Percentiles rank a stretch among this genome's conserved stretches.
These are phyloP conservation scores for Cochlearia excelsa DNA, from an alignment of 345 rosid species.

Conservation along the genomic window DNA sequence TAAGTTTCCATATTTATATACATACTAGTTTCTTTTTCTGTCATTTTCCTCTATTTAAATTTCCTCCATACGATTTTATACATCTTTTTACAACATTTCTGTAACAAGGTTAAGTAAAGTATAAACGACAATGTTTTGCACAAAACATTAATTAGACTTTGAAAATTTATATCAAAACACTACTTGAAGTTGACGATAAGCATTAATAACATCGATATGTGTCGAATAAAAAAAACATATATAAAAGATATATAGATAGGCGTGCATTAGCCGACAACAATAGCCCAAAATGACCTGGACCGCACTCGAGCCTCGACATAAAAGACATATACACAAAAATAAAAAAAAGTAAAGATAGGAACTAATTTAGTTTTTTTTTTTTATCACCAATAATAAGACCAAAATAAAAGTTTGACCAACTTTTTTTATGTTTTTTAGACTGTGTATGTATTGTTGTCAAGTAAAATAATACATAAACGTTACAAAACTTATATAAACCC, in stretches of 20 bases:
- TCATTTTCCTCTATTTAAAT: too few relatives aligned
- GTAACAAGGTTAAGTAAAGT: too few relatives aligned
- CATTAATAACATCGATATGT: slow-evolving; percentile 31
- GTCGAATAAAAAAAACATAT: neutral
- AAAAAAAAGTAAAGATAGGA: slow-evolving; percentile 12
- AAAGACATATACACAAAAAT: neutral
- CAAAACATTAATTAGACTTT: too few relatives aligned
- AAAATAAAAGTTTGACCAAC: slow-evolving; percentile 35
- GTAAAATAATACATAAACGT: slow-evolving; percentile 23
- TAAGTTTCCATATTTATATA: too few relatives aligned
- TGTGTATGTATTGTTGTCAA: slow-evolving; percentile 22
- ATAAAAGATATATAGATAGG: neutral
- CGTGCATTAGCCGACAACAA: slow-evolving; percentile 28
- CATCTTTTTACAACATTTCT: too few relatives aligned
- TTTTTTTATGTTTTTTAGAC: slow-evolving; percentile 28
- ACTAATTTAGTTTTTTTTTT: slow-evolving; percentile 18
- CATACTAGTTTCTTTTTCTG: too few relatives aligned
- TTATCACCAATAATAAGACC: slow-evolving; percentile 18
- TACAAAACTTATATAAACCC: slow-evolving; percentile 19
- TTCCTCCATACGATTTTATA: too few relatives aligned
- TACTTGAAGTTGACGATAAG: slow-evolving; percentile 24
- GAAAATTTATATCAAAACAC: neutral
- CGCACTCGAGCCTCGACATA: slow-evolving; percentile 26
- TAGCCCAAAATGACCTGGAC: slow-evolving; percentile 30
- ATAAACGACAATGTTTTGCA: too few relatives aligned